A percentile compares a stretch with the other conserved stretches of the same genome.
Conservation (phyloP, 306 rosid species). For the Boehmeria nivea region DNA sequence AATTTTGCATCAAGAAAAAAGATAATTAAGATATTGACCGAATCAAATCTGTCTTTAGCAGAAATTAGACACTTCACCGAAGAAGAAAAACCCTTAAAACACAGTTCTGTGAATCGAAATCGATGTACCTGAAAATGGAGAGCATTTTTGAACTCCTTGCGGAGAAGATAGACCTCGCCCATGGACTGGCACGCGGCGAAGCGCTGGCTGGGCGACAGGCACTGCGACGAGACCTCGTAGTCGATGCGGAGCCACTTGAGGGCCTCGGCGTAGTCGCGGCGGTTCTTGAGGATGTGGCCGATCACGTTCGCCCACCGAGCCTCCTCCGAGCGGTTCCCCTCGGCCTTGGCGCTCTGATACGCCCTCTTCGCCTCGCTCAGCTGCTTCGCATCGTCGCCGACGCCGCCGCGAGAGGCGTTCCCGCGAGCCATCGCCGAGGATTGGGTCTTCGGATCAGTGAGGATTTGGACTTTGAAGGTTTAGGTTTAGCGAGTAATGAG, state of each 20-base stretch:
- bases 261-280: constrained; percentile 71
- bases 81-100: too few relatives aligned
- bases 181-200: constrained; percentile 85
- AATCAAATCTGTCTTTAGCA: too few relatives aligned
- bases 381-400: constrained; percentile 42
- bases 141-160: constrained; percentile 53
- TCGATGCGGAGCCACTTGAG: constrained; percentile 81
- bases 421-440: background rate
- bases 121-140: constrained; percentile 58
- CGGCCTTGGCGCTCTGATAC: constrained; percentile 52
- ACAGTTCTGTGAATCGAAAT: background rate
- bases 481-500: background rate
- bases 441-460: background rate
- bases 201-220: constrained; percentile 53
- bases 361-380: constrained; percentile 55
- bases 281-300: constrained; percentile 56
- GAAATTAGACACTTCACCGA: too few relatives aligned
- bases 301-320: constrained; percentile 90
- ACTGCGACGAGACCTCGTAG: constrained; percentile 49
- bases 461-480: too few relatives aligned
- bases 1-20: background rate
- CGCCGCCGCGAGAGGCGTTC: constrained; percentile 3
- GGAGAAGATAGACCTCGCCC: constrained; percentile 86
- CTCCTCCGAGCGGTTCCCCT: constrained; percentile 77
- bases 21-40: too few relatives aligned